A percentile compares a stretch with the other conserved stretches of the same genome.
Conservation (phyloP, 345 rosid species). For the Camelina hispida region DNA sequence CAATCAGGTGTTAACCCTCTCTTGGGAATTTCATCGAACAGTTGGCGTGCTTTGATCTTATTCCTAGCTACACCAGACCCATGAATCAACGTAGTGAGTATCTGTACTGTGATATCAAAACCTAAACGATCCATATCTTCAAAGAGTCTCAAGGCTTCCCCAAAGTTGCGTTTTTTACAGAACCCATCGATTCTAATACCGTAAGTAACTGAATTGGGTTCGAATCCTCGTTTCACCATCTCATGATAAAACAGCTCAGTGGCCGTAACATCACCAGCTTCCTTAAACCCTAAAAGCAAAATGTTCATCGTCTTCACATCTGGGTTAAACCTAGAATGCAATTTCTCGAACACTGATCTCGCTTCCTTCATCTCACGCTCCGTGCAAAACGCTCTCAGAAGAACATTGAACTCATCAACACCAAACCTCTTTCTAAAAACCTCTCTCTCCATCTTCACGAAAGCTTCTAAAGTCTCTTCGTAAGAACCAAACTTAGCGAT, state of each 20-base stretch:
- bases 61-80: constrained; percentile 78
- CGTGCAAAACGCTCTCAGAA: constrained; percentile 72
- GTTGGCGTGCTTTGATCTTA: constrained; percentile 59
- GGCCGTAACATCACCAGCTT: constrained; percentile 72
- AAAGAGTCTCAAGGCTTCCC: constrained; percentile 72
- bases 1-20: constrained; percentile 62
- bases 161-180: constrained; percentile 74
- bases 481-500: constrained; percentile 68
- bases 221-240: constrained; percentile 74
- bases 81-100: constrained; percentile 80
- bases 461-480: constrained; percentile 75
- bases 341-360: constrained; percentile 62
- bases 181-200: constrained; percentile 78
- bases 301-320: constrained; percentile 83
- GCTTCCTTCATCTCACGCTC: constrained; percentile 86
- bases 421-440: constrained; percentile 65
- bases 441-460: constrained; percentile 63
- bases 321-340: constrained; percentile 62
- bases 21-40: constrained; percentile 64
- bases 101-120: constrained; percentile 56
- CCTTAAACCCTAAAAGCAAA: constrained; percentile 78
- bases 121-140: constrained; percentile 68
- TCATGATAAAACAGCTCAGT: constrained; percentile 85
- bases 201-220: constrained; percentile 60
- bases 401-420: constrained; percentile 75